A percentile compares a stretch with the other conserved stretches of the same genome.
phyloP scores from a whole-genome alignment of 169 alveolate genomes.

The Eimeria acervulina region DNA sequence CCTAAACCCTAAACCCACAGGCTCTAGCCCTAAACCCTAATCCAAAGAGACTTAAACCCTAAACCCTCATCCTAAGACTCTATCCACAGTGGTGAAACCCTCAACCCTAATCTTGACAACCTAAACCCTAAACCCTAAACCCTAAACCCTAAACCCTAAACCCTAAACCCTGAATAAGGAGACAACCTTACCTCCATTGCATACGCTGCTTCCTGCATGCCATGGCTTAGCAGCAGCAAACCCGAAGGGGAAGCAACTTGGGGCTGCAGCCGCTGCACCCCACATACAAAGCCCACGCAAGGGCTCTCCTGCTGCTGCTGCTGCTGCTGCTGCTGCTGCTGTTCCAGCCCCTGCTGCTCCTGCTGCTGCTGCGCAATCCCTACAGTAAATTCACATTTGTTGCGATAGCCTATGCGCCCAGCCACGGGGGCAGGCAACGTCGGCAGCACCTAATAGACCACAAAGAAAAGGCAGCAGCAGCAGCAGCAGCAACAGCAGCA shows the following conservation, averaged over 20 bases:
- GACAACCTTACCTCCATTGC: neutral
- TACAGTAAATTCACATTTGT: slow-evolving; percentile 86
- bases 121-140: neutral
- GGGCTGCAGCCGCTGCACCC: slow-evolving; percentile 78
- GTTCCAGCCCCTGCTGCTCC: too few species aligned
- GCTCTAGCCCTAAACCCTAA: too few species aligned
- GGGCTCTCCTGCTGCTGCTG: slow-evolving; percentile 17
- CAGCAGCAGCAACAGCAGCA: slow-evolving; percentile 15
- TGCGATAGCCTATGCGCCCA: slow-evolving; percentile 82
- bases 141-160: neutral
- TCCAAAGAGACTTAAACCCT: too few species aligned
- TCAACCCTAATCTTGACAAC: too few species aligned
- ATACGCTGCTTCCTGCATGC: slow-evolving; percentile 54
- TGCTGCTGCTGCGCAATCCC: too few species aligned
- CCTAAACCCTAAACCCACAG: neutral
- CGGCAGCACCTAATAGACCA: slow-evolving; percentile 38
- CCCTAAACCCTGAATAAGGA: too few species aligned
- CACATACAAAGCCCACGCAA: slow-evolving; percentile 77
- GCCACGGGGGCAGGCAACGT: slow-evolving; percentile 7
- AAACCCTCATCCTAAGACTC: too few species aligned
- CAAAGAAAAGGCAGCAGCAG: slow-evolving; percentile 29
- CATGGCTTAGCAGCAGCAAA: slow-evolving; percentile 32
- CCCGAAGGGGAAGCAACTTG: slow-evolving; percentile 69
- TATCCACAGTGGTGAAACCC: too few species aligned
- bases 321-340: slow-evolving; percentile 35